These are phyloP conservation scores for Scortechinia acanthostroma DNA, from an alignment of 2,329 filamentous ascomycete species.

Conservation along the genomic window DNA sequence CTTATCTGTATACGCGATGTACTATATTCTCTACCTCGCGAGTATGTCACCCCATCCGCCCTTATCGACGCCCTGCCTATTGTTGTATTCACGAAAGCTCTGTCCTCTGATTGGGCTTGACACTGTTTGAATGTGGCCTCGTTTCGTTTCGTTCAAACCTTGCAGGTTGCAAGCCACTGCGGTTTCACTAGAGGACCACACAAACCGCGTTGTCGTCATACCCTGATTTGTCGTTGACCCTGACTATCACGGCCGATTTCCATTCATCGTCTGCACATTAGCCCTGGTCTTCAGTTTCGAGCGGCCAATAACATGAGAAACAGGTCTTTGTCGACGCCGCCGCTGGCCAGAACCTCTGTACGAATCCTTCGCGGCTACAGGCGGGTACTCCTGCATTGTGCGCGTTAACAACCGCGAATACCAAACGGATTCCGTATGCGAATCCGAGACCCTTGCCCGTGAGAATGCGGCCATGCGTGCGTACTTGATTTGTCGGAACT, in stretches of 20 bases:
- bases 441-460: constrained; percentile 51
- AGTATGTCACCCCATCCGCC: constrained; percentile 33
- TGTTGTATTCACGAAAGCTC: no score
- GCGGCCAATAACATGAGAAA: constrained; percentile 9
- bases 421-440: constrained; percentile 52
- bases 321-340: constrained; percentile 59
- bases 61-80: no score
- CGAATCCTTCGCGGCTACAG: neutral
- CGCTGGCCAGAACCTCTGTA: constrained; percentile 53
- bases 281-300: constrained; percentile 3
- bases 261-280: no score
- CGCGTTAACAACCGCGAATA: constrained; percentile 68
- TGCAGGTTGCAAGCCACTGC: no score
- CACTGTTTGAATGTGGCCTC: no score
- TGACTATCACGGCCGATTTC: no score
- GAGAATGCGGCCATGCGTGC: constrained; percentile 63
- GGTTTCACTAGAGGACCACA: no score
- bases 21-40: constrained; percentile 37
- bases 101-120: no score
- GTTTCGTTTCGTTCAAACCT: no score
- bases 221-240: no score
- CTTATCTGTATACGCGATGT: no score
- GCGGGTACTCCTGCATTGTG: constrained; percentile 55
- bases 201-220: no score
- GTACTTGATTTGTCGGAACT: constrained; percentile 66